Percentiles rank a stretch among this genome's conserved stretches.
Conservation (phyloP, 176 grass and related monocot genomes). For the Musa acuminata region DNA sequence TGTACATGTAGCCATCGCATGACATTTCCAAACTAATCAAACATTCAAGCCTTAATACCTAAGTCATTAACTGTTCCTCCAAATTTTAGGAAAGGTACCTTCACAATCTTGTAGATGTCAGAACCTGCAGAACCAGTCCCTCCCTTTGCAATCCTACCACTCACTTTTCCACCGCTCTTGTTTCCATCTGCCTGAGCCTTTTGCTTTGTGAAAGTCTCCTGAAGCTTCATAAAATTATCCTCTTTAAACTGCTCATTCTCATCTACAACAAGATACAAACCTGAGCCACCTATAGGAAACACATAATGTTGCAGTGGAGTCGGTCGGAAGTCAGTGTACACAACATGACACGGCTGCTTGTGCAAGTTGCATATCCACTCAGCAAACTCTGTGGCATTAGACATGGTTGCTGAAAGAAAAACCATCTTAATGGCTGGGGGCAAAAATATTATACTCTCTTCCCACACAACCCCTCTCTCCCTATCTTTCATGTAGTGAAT, state of each 20-base stretch:
- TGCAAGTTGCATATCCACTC: slow-evolving; percentile 96
- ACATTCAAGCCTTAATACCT: background rate
- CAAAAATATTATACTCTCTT: slow-evolving; percentile 95
- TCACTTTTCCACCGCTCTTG: slow-evolving; percentile 47
- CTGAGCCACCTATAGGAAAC: slow-evolving; percentile 84
- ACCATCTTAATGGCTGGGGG: slow-evolving; percentile 98
- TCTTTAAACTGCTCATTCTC: slow-evolving; percentile 93
- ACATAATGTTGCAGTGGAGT: slow-evolving; percentile 94
- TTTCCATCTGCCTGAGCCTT: slow-evolving; percentile 37
- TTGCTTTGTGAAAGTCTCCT: slow-evolving; percentile 69
- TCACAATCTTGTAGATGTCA: slow-evolving; percentile 87
- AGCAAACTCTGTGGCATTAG: slow-evolving; percentile 93
- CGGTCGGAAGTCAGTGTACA: slow-evolving; percentile 96
- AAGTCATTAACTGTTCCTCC: background rate
- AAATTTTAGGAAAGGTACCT: slow-evolving; percentile 27
- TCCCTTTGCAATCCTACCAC: slow-evolving; percentile 67
- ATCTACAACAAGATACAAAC: slow-evolving; percentile 92
- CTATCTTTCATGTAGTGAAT: slow-evolving; percentile 99
- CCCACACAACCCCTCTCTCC: slow-evolving; percentile 91
- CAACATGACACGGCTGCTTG: slow-evolving; percentile 93
- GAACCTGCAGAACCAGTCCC: slow-evolving; percentile 59
- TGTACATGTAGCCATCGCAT: too few relatives aligned
- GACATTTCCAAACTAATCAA: too few relatives aligned
- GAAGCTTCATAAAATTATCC: slow-evolving; percentile 84
- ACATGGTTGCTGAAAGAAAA: slow-evolving; percentile 96